phyloP scores from a whole-genome alignment of 2,329 filamentous ascomycete species.

The Verticillium isaacii region DNA sequence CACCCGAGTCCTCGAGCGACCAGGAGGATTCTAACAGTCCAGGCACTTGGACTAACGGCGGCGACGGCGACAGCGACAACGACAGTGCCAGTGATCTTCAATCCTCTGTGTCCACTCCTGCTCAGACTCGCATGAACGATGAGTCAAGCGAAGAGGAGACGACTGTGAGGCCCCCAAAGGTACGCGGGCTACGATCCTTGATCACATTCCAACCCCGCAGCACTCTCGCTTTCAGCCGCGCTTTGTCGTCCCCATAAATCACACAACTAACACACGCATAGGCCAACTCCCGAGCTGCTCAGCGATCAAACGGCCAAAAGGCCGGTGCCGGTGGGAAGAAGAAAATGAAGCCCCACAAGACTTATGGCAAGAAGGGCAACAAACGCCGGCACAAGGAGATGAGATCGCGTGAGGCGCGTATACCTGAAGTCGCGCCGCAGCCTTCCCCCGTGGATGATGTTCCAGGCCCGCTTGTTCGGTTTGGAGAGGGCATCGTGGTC shows the following conservation, averaged over 20 bases:
- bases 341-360: slow-evolving; percentile 40
- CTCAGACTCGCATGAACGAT: slow-evolving; percentile 51
- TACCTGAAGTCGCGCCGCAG: slow-evolving; percentile 14
- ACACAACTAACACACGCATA: neutral
- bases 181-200: slow-evolving; percentile 14
- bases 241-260: neutral
- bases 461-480: slow-evolving; percentile 61
- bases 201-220: neutral
- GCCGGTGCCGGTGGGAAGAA: slow-evolving; percentile 33
- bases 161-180: slow-evolving; percentile 23
- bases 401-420: slow-evolving; percentile 30
- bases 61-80: slow-evolving; percentile 47
- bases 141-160: slow-evolving; percentile 55
- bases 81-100: slow-evolving; percentile 34
- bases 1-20: slow-evolving; percentile 27
- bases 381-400: slow-evolving; percentile 42
- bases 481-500: slow-evolving; percentile 80
- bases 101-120: slow-evolving; percentile 15
- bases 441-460: slow-evolving; percentile 16
- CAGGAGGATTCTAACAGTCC: slow-evolving; percentile 43
- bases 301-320: slow-evolving; percentile 1
- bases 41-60: slow-evolving; percentile 38
- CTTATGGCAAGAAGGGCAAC: slow-evolving; percentile 43
- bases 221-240: neutral
- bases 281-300: neutral